These are phyloP conservation scores for Talaromyces sp. DNA, from an alignment of 2,329 filamentous ascomycete species.

Conservation along the genomic window DNA sequence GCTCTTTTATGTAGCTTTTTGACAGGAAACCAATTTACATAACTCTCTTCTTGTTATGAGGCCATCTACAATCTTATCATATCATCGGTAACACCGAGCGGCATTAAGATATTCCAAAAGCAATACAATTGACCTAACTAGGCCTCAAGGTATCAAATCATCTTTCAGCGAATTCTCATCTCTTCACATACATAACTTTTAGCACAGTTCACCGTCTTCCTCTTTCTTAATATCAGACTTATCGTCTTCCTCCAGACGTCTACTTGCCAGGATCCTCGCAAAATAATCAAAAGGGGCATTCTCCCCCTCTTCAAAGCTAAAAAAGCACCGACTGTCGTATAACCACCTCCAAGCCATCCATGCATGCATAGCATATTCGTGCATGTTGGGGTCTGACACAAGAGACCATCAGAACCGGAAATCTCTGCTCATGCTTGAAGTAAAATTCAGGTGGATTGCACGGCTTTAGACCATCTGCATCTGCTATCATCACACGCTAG, in stretches of 20 bases:
- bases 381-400: neutral
- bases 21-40: neutral
- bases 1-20: neutral
- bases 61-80: neutral
- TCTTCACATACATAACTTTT: neutral
- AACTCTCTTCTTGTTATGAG: neutral
- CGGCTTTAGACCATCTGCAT: neutral
- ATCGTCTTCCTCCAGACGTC: neutral
- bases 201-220: neutral
- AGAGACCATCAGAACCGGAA: slow-evolving; percentile 2
- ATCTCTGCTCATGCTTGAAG: neutral
- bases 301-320: neutral
- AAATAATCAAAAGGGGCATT: neutral
- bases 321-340: slow-evolving; percentile 1
- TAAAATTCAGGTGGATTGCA: neutral
- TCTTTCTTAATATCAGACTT: neutral
- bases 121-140: neutral
- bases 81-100: neutral
- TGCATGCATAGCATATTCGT: slow-evolving; percentile 7
- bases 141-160: neutral
- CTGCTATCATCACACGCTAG: neutral
- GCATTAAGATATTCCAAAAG: neutral
- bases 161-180: neutral
- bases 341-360: slow-evolving; percentile 10
- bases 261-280: neutral